Percentiles rank a stretch among this genome's conserved stretches.
phyloP scores from a whole-genome alignment of 2,329 filamentous ascomycete genomes.

The Beauveria bassiana region DNA sequence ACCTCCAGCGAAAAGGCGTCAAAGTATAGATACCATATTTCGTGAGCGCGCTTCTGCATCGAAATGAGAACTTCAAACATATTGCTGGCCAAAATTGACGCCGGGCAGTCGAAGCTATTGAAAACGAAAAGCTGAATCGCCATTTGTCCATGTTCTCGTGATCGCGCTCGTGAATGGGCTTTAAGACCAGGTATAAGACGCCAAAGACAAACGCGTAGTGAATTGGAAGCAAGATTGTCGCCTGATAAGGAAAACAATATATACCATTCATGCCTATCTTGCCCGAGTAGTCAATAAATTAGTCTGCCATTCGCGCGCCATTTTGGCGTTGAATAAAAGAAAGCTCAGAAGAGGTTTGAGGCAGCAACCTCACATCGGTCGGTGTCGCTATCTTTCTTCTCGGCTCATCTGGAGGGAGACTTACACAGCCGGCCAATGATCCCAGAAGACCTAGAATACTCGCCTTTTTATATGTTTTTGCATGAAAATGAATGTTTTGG shows the following conservation, averaged over 20 bases:
- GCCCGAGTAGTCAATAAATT: too few species aligned
- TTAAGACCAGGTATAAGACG: background rate
- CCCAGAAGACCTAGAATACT: background rate
- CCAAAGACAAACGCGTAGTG: constrained; percentile 6
- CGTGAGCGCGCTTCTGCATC: background rate
- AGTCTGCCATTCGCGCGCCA: too few species aligned
- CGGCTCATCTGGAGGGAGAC: background rate
- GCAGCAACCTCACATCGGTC: too few species aligned
- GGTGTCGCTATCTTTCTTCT: too few species aligned
- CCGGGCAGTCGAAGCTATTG: background rate
- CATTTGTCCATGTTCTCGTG: background rate
- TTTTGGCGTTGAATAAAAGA: background rate
- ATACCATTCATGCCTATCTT: background rate
- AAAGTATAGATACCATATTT: background rate
- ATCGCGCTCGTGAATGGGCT: too few species aligned
- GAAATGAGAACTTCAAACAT: background rate
- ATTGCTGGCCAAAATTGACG: background rate
- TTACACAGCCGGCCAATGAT: background rate
- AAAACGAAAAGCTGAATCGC: background rate
- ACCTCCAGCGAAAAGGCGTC: background rate
- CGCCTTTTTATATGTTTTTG: too few species aligned
- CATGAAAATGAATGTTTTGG: background rate
- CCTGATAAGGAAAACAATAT: background rate
- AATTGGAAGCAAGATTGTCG: background rate
- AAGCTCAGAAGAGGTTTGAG: too few species aligned